Base-by-base conservation (phyloP, 768 basidiomycete species). In the Tulasnella sp. region DNA sequence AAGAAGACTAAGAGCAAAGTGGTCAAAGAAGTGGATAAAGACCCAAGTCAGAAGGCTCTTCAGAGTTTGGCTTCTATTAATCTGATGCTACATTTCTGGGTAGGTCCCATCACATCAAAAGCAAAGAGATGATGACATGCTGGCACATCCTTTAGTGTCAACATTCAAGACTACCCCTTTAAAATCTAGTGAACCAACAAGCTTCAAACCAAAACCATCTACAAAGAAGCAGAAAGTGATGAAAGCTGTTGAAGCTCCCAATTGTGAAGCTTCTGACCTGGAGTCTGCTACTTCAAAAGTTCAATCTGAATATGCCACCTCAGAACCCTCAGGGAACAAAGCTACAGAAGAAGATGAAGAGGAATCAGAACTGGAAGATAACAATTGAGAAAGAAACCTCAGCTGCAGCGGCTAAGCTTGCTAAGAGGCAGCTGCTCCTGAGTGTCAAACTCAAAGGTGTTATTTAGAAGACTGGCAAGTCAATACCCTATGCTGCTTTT, bases 401-500 rank as follows among this genome's bases (percentile, higher is more conserved):
- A 48, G 43, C 34, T 41, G 44, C 11, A 56, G 58, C 57, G 41
- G 61, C 51, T 1, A 63, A 60, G 11, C 60, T 65, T 17, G 64
- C 61, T 25, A 34, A 59, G 59, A 22, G 59, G 34, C 42, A 30
- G 70, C 25, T 24, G 17, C 57, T 59, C 2, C 46, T 45, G 1
- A 41, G 49, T 49, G 46, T 59, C 2, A 45, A 59, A 48, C 24
- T 49, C 11, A 59, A 59, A 31, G 57, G 45, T 29, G 57, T 48
- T 12, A 43, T 22, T 12, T 59, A 92, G 93, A 85, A 88, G 73
- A 73, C 74, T 24, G 92, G 91, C 11, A 75, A 85, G 64, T 80
- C 90, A 2, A 86, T 97, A 10, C 96, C 96, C 0, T 99, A 99
- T 68, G 86, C 90, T 17, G 90, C 96, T 4, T 78, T 99, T 31